These are phyloP conservation scores for Blepharisma stoltei DNA, from an alignment of 73 alveolate genomes.

Conservation along the genomic window DNA sequence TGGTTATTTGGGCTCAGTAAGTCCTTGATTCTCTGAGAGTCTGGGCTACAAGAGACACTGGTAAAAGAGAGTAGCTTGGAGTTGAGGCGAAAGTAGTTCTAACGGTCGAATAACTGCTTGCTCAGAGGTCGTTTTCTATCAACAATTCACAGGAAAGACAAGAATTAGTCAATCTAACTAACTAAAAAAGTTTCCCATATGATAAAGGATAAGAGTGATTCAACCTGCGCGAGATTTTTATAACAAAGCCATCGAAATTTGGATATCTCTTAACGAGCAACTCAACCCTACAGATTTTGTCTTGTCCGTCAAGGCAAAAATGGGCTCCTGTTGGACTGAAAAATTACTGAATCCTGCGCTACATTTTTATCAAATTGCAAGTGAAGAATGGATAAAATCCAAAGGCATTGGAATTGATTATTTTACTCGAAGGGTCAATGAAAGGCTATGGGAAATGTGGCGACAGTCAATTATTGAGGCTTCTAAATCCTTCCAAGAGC, in stretches of 20 bases:
- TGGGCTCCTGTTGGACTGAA: slow-evolving; percentile 1
- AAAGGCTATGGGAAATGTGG: background rate
- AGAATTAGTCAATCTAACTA: too few relatives aligned
- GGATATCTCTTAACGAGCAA: background rate
- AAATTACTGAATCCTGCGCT: background rate
- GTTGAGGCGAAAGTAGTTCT: too few relatives aligned
- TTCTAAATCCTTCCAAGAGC: slow-evolving; percentile 18
- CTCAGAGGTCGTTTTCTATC: too few relatives aligned
- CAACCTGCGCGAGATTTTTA: slow-evolving; percentile 8
- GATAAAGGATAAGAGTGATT: too few relatives aligned
- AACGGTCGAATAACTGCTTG: too few relatives aligned
- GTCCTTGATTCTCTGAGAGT: too few relatives aligned
- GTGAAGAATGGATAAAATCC: slow-evolving; percentile 1
- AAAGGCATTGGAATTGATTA: background rate
- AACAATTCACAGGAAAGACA: too few relatives aligned
- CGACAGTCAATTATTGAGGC: background rate
- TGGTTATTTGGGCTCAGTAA: too few relatives aligned
- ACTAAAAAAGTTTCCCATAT: too few relatives aligned
- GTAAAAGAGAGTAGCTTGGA: too few relatives aligned
- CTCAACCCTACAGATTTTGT: background rate
- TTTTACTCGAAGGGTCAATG: background rate
- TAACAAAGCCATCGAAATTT: background rate
- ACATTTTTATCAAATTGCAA: background rate
- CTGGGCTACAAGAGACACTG: too few relatives aligned
- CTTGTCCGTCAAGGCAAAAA: background rate